A percentile compares a stretch with the other conserved stretches of the same genome.
Conservation (phyloP, 73 alveolate genomes). For the Tetrahymena elliotti region DNA sequence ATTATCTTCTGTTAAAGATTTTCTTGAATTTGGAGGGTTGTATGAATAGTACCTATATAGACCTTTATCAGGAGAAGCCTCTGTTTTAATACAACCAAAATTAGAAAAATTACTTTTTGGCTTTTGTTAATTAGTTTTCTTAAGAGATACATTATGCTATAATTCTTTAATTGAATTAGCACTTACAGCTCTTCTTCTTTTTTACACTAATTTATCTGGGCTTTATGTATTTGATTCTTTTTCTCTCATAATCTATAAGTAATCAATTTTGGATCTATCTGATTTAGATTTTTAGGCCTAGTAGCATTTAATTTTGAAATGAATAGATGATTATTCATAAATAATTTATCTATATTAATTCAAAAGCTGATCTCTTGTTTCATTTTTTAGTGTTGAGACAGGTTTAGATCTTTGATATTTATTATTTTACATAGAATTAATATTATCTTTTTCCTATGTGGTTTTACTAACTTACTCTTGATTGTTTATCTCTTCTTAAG, state of each 20-base stretch:
- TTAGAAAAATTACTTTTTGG: not conserved
- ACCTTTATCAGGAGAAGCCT: not conserved
- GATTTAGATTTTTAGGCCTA: not conserved
- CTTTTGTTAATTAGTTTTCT: no score
- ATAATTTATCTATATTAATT: not conserved
- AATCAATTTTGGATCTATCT: not conserved
- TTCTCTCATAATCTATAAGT: not conserved
- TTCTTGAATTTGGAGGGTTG: not conserved
- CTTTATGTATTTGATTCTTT: not conserved
- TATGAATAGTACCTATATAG: not conserved
- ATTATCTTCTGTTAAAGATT: not conserved
- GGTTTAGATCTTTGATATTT: not conserved
- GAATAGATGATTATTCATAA: not conserved
- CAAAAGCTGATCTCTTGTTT: not conserved
- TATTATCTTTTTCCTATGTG: not conserved
- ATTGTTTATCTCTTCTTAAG: not conserved
- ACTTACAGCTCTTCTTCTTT: not conserved
- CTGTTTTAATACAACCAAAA: not conserved
- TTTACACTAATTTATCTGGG: not conserved
- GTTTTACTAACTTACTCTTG: not conserved
- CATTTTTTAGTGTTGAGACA: not conserved
- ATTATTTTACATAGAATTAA: not conserved
- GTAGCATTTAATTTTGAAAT: not conserved
- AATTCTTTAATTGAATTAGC: not conserved
- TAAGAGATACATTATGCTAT: not conserved